Conservation (phyloP, 495 filamentous ascomycete genomes). For the Penicillium robsamsonii region DNA sequence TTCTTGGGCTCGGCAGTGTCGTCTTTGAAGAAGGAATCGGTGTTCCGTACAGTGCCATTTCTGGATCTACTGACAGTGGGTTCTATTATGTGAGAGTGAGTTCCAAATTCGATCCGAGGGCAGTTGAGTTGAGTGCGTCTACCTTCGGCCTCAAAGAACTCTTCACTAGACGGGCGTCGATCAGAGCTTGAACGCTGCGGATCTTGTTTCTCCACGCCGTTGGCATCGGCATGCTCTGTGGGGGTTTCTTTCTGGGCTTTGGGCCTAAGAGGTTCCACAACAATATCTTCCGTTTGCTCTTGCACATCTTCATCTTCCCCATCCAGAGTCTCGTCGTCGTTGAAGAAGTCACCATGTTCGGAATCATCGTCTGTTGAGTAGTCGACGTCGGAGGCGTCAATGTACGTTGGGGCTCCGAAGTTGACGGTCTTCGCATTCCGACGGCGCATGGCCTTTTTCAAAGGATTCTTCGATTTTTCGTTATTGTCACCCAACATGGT, state of each 20-base stretch:
- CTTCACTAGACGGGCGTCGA: constrained; percentile 58
- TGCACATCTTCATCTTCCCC: constrained; percentile 39
- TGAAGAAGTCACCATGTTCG: constrained; percentile 54
- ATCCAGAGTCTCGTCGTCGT: constrained; percentile 52
- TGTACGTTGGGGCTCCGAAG: constrained; percentile 82
- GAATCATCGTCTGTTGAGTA: constrained; percentile 85
- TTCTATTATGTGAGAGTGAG: constrained; percentile 39
- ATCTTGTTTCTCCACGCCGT: constrained; percentile 26
- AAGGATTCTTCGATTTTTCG: constrained; percentile 83
- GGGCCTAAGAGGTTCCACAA: constrained; percentile 47
- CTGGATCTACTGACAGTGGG: constrained; percentile 64
- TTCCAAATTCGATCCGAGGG: constrained; percentile 2
- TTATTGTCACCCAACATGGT: constrained; percentile 91
- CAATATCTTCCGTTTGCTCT: constrained; percentile 42
- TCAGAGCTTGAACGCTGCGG: constrained; percentile 36
- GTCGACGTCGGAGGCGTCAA: constrained; percentile 87
- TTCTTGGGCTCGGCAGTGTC: constrained; percentile 94
- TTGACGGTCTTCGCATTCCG: constrained; percentile 86
- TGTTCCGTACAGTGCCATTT: constrained; percentile 82
- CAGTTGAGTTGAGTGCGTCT: constrained; percentile 11
- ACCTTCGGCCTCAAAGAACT: constrained; percentile 57
- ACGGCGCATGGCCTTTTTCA: constrained; percentile 86
- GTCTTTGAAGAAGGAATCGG: constrained; percentile 96
- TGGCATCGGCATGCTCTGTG: constrained; percentile 32
- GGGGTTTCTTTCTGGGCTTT: constrained; percentile 40